Conservation (phyloP, 495 filamentous ascomycete species). For the Friedmanniomyces simplex region DNA sequence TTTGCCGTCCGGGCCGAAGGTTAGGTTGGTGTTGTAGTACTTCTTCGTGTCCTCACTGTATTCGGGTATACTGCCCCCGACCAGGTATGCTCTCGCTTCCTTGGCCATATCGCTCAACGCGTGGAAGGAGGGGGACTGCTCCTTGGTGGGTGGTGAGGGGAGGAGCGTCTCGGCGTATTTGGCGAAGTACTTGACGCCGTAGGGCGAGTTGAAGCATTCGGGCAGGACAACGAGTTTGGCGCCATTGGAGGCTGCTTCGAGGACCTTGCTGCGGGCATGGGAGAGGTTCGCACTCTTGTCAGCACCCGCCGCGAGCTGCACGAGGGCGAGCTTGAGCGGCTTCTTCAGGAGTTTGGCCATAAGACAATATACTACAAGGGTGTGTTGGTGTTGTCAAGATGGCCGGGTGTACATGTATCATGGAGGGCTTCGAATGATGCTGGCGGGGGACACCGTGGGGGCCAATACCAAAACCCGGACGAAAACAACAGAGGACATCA, state of each 20-base stretch:
- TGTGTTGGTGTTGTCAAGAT: too few species aligned
- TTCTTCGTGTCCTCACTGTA: constrained; percentile 50
- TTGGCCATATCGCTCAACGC: constrained; percentile 66
- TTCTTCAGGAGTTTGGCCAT: constrained; percentile 37
- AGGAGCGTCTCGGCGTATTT: constrained; percentile 82
- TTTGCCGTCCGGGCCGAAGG: constrained; percentile 64
- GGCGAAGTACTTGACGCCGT: constrained; percentile 83
- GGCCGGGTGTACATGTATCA: too few species aligned
- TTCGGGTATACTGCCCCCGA: constrained; percentile 93
- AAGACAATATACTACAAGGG: too few species aligned
- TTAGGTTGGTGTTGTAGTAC: constrained; percentile 85
- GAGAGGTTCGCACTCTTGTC: constrained; percentile 80
- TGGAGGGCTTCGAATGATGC: too few species aligned
- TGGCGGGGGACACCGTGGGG: too few species aligned
- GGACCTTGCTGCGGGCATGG: constrained; percentile 69
- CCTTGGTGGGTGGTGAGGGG: constrained; percentile 60
- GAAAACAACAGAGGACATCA: too few species aligned
- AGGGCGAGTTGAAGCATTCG: constrained; percentile 98
- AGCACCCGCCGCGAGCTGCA: constrained; percentile 42
- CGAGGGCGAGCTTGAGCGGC: constrained; percentile 34
- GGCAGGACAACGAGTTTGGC: constrained; percentile 63
- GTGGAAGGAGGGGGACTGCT: constrained; percentile 71
- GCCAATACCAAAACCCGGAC: too few species aligned
- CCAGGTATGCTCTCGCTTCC: constrained; percentile 64
- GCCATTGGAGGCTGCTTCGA: constrained; percentile 62